Base-by-base conservation (phyloP, 2,329 filamentous ascomycete species). In the Colletotrichum horii region DNA sequence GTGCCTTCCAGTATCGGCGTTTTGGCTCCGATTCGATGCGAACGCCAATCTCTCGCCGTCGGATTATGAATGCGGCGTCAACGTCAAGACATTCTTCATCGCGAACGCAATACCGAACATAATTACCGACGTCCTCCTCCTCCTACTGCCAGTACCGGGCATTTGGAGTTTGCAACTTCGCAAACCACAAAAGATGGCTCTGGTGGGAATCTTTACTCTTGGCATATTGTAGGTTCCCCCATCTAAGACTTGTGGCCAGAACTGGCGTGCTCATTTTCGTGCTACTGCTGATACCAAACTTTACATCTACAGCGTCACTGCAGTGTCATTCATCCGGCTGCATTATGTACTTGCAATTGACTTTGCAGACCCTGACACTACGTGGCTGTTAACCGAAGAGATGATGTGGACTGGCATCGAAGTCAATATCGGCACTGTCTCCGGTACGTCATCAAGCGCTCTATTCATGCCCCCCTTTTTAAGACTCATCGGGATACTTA, bases 71-170 rank as follows among this genome's bases (percentile, higher is more conserved):
- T 81, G 78, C 22, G 60, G 64, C 62, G 74, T 82, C 8, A 62
- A 78, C 14, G 52, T 76, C 8, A 76, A 56, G 30, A 76, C 76
- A 5, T 81, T 82, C 70, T 82, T 82, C 62, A 80, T 80, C 60
- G 78, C 77, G 3, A 83, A 82, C 61, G 78, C 80, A 4, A 78
- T 82, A 11, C 79, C 80, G 2, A 81, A 80, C 55, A 80, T 83
- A 22, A 71, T 79, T 5, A 80, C 80, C 4, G 81, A 83, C 32
- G 56, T 80, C 2, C 22, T 81, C 12, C 80, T 83, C 22, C 76
- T 84, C 16, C 22, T 76, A 2, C 69, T 83, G 2, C 83, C 83
- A 3, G 70, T 82, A 2, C 81, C 80, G 4, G 78, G 81, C 28
- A 77, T 83, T 15, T 81, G 78, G 64, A 78, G 68, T 19, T 72